Evolutionary conservation across 495 filamentous ascomycete genomes (phyloP), one percentile per base, ranked within the genome.

Genomic region (Neurospora sp.): DNA sequence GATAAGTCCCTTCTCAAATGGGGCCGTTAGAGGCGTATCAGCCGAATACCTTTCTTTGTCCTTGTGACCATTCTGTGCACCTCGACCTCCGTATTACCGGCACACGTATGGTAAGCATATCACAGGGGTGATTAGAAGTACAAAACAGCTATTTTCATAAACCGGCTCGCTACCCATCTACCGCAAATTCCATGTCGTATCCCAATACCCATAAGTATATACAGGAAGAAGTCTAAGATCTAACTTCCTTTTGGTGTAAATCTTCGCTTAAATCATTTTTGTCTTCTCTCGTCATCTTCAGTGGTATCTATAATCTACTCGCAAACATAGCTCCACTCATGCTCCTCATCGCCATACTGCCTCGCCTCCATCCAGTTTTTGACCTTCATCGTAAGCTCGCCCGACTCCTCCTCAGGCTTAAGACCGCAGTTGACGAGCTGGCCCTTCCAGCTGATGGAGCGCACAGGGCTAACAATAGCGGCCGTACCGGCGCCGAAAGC

Each of bases 311-410:
- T 27, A 27, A 61, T 61, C 22, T 22, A 17, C 71, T 82, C 81
- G 74, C 83, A 84, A 22, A 81, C 70, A 73, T 87, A 83, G 75
- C 93, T 94, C 94, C 94, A 97, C 71, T 89, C 85, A 79, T 96
- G 92, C 78, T 91, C 85, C 81, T 96, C 94, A 76, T 97, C 94
- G 61, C 96, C 96, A 79, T 98, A 98, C 83, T 97, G 94, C 73
- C 94, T 92, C 59, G 85, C 90, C 83, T 97, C 94, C 74, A 99
- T 97, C 96, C 96, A 99, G 75, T 87, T 87, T 90, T 97, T 97
- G 91, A 99, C 93, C 81, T 87, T 86, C 75, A 87, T 83, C 59
- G 96, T 89, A 73, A 98, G 87, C 78, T 93, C 91, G 59, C 96
- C 96, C 8, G 91, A 92, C 82, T 99, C 96, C 81, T 96, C 87